A percentile compares a stretch with the other conserved stretches of the same genome.
These are phyloP conservation scores for Guyanaporus albipodus DNA, from an alignment of 768 basidiomycete genomes.

Conservation along the genomic window DNA sequence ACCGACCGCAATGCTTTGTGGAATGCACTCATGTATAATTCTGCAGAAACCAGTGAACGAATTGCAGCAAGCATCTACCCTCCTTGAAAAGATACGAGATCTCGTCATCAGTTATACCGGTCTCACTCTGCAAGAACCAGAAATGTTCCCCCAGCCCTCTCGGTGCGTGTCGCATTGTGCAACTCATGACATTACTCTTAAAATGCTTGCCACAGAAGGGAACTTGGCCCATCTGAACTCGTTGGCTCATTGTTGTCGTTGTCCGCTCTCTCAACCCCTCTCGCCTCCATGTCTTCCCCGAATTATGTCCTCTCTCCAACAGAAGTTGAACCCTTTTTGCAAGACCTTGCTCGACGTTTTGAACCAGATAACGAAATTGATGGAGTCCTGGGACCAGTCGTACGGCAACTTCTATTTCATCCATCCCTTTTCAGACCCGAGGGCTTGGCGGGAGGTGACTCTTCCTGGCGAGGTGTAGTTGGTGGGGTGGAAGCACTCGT, in stretches of 20 bases:
- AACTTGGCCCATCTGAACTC: constrained; percentile 75
- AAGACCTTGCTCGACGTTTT: constrained; percentile 80
- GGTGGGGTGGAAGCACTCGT: constrained; percentile 78
- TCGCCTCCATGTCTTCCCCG: constrained; percentile 45
- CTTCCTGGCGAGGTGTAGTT: constrained; percentile 83
- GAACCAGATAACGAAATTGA: constrained; percentile 76
- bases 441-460: constrained; percentile 68
- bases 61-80: constrained; percentile 52
- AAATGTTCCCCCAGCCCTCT: constrained; percentile 89
- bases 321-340: constrained; percentile 76
- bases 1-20: background rate
- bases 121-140: constrained; percentile 84
- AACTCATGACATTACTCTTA: background rate
- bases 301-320: constrained; percentile 53
- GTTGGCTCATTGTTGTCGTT: constrained; percentile 76
- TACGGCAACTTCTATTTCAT: constrained; percentile 59
- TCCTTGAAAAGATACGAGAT: constrained; percentile 76
- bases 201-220: constrained; percentile 46
- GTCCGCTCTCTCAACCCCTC: constrained; percentile 63
- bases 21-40: constrained; percentile 29
- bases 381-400: constrained; percentile 71
- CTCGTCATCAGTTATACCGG: constrained; percentile 87
- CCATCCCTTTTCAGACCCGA: constrained; percentile 59
- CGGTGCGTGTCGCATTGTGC: constrained; percentile 44
- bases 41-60: constrained; percentile 52